Base-by-base conservation (phyloP, 192 early-diverging fungal genomes). In the Rhizophagus prolifer region DNA sequence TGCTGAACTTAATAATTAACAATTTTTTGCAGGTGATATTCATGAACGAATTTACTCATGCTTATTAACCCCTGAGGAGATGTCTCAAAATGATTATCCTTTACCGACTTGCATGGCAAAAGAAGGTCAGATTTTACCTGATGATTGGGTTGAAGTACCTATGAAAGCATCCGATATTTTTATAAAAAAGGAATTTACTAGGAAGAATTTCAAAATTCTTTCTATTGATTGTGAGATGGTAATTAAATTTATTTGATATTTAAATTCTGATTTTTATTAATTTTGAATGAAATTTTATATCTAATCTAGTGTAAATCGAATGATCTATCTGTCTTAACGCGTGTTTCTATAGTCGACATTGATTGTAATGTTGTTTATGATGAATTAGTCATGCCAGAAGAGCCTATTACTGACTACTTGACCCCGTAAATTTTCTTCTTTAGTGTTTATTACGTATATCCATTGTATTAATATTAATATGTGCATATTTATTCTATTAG, bases 151-250 rank as follows among this genome's bases (percentile, higher is more conserved):
- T 28, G 61, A 63, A 28, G 28, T 63, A 30, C 23, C 12, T 31
- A 30, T 30, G 23, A 25, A 13, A 30, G 25, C 23, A 30, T 30
- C 12, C 14, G 26, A 10, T 30, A 9, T 28, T 63, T 30, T 13
- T 26, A 14, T 7, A 30, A 12, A 63, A 30, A 13, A 63, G 9
- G 26, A 63, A 63, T 30, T 30, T 30, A 16, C 4, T 14, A 63
- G 2, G 14, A 30, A 14, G 23, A 30, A 63, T 13, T 63, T 63
- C 12, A 63, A 10, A 30, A 6, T 63, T 30, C 61, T 88, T 28
- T 86, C 86, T 50, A 78, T 90, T 34, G 89, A 90, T 85, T 90
- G 89, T 84, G 89, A 90, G 78, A 90, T 90, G 88, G 85, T 88
- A 82, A 61, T 79, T 38, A 47, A 30, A 19, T 14, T 38, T 31